A percentile compares a stretch with the other conserved stretches of the same genome.
Evolutionary conservation across 2,329 filamentous ascomycete species (phyloP).

Genomic region (Pseudogymnoascus sp.): DNA sequence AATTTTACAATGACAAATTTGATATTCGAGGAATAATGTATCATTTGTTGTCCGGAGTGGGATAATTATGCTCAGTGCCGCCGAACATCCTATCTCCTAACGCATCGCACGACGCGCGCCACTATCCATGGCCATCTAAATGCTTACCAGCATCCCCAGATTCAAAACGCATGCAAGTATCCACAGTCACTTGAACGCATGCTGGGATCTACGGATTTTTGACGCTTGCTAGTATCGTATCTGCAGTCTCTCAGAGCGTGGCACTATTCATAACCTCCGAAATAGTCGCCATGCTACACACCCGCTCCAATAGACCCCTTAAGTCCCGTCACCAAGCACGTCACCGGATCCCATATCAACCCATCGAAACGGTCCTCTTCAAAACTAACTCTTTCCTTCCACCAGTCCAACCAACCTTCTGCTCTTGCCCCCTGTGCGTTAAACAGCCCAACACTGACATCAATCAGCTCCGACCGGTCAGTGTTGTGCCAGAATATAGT

Average conservation of each 20-base stretch:
- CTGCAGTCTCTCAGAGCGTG: neutral
- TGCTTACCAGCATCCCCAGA: neutral
- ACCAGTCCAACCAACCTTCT: conserved; percentile 58
- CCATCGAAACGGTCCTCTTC: conserved; percentile 19
- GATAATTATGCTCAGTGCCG: neutral
- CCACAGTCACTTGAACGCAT: neutral
- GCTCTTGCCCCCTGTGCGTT: conserved; percentile 47
- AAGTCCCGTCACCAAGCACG: neutral
- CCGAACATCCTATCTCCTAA: neutral
- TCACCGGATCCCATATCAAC: conserved; percentile 5
- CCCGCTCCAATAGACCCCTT: neutral
- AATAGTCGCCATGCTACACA: neutral
- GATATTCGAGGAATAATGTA: neutral
- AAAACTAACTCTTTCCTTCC: conserved; percentile 52
- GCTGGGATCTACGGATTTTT: neutral
- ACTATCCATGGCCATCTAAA: neutral
- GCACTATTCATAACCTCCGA: neutral
- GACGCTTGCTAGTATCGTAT: neutral
- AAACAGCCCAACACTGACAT: conserved; percentile 58
- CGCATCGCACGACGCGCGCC: neutral
- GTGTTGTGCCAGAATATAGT: conserved; percentile 57
- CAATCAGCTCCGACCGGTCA: conserved; percentile 49
- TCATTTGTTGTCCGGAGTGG: neutral
- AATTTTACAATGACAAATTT: neutral
- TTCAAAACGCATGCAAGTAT: neutral